Evolutionary conservation across 352 stramenopile genomes (phyloP).

Genomic region (Pythium guiyangense): DNA sequence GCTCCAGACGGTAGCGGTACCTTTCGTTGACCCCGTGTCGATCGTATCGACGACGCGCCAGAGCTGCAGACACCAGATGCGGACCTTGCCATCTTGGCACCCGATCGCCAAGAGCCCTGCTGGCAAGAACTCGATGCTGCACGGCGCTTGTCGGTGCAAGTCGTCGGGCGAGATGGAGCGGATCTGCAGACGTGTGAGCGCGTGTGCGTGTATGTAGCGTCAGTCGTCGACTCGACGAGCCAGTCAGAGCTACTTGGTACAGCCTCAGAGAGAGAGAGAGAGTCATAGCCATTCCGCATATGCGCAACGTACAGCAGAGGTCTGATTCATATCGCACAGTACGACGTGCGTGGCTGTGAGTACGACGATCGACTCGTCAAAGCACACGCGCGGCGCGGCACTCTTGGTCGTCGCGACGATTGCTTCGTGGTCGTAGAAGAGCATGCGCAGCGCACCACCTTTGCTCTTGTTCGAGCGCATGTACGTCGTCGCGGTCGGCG

Average conservation of each 20-base stretch:
- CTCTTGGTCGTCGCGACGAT: constrained; percentile 43
- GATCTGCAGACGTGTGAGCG: constrained; percentile 22
- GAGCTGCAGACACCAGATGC: constrained; percentile 55
- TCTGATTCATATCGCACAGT: constrained; percentile 73
- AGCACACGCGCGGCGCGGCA: constrained; percentile 39
- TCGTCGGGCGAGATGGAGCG: constrained; percentile 44
- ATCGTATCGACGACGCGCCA: constrained; percentile 59
- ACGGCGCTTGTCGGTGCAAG: constrained; percentile 53
- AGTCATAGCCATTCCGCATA: neutral
- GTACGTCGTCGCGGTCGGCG: constrained; percentile 43
- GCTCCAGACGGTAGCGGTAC: constrained; percentile 8
- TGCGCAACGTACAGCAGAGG: constrained; percentile 28
- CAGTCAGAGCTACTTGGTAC: too few species aligned
- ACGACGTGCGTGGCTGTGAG: constrained; percentile 52
- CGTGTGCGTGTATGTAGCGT: constrained; percentile 15
- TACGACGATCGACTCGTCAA: constrained; percentile 72
- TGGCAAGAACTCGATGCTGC: constrained; percentile 53
- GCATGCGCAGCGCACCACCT: constrained; percentile 38
- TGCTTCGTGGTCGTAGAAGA: constrained; percentile 76
- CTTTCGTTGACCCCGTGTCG: constrained; percentile 49
- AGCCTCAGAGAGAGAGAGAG: neutral
- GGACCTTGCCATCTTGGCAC: constrained; percentile 73
- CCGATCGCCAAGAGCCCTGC: constrained; percentile 63
- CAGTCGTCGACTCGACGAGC: too few species aligned
- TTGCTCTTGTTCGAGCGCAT: constrained; percentile 44